Base-by-base conservation (phyloP, 495 filamentous ascomycete species). In the Pyrenopolyporus hunteri region DNA sequence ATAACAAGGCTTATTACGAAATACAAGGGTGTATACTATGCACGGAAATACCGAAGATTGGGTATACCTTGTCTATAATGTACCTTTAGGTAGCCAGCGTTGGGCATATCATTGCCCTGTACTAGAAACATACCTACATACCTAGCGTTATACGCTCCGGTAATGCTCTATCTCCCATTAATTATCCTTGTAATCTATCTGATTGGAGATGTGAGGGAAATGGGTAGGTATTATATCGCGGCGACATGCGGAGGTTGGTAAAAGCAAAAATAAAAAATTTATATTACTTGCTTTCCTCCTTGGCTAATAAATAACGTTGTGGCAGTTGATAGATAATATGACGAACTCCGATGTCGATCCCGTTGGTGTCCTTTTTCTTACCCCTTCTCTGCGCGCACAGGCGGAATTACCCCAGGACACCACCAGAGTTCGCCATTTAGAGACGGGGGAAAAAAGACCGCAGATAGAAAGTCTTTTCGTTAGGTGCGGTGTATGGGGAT, bases 401-500 rank as follows among this genome's bases (percentile, higher is more conserved):
- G 45, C 56, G 44, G 55, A 33, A 45, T n/a, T 25, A 42, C 22
- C 25, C 33, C 26, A 47, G 37, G 37, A 42, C 8, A 66, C 37
- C 31, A 36, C 57, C 44, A 61, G 39, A 23, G 28, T 23, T 43
- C 19, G 31, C 36, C 39, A 62, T 25, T 52, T 45, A 20, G 17
- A 61, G 43, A 54, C 14, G 45, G 53, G 45, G 52, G 28, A 35
- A 54, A 58, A 59, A 62, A 50, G 63, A 49, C 59, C 48, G 58
- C 58, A 67, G 64, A 63, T 54, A 50, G 45, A 43, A 28, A 47
- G 44, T 5, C 31, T 22, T 44, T 23, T 49, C 50, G 53, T 40
- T 58, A 57, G 33, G 68, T 68, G 64, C 60, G 68, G 68, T 70
- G 69, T 65, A 69, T n/a, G 61, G 69, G 66, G 59, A 53, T 63